Base-by-base conservation (phyloP, 108 stramenopile genomes). In the Nannochloropsis gaditana region DNA sequence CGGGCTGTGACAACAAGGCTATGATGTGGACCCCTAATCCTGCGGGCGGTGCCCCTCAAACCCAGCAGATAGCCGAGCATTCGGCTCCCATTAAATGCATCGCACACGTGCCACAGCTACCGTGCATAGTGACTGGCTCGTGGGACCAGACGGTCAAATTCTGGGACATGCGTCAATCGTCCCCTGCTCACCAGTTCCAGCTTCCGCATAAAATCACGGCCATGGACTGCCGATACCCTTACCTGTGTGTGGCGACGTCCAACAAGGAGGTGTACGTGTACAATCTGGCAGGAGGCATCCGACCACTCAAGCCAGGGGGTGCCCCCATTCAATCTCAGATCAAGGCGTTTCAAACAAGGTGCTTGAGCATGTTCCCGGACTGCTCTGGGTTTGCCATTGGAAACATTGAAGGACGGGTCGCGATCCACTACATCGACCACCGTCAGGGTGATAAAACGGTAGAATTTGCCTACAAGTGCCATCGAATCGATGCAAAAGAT, bases 381-480 rank as follows among this genome's bases (percentile, higher is more conserved):
- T 50, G 79, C 79, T 42, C 42, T 73, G 91, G 91, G 11, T 92
- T 91, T 44, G 91, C 91, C 50, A 80, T 91, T 1, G 91, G 90
- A 9, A 82, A 83, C 31, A 91, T 92, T 82, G 91, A 92, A 88
- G 91, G 91, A 9, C 91, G 91, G 5, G 91, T 91, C 42, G 90
- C 90, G 9, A 91, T 92, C 79, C 89, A 92, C 86, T 92, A 92
- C 90, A 91, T 92, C 84, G 80, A 86, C 42, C 79, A 90, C 9
- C 43, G 50, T 43, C 81, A 81, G 21, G 83, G 43, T 5, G 44
- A 41, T 31, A 79, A 81, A 43, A 89, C 83, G 42, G 85, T 45
- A 21, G 85, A 85, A 41, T 92, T 92, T 31, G 91, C 91, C 42
- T 92, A 91, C 86, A 92, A 92, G 90, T 92, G 91, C 81, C 91